Evolutionary conservation across 2,329 filamentous ascomycete genomes (phyloP).

Genomic region (Alternaria arborescens): DNA sequence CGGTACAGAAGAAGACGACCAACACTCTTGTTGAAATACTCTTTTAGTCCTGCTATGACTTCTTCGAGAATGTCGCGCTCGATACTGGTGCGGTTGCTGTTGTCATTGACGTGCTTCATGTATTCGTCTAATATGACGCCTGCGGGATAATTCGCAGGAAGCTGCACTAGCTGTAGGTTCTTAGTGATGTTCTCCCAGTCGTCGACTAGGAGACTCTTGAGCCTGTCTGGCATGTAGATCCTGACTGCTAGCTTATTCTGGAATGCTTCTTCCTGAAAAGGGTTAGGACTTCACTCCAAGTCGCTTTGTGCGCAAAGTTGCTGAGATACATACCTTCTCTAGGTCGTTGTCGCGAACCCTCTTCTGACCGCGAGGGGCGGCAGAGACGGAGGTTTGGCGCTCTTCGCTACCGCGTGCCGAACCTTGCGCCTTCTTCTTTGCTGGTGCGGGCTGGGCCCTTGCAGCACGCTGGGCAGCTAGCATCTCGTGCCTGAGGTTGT

Average conservation of each 20-base stretch:
- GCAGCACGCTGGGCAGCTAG: conserved; percentile 64
- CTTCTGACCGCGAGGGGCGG: conserved; percentile 72
- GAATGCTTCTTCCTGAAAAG: conserved; percentile 82
- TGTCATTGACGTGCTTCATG: conserved; percentile 73
- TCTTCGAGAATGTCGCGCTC: conserved; percentile 90
- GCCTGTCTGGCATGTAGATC: conserved; percentile 83
- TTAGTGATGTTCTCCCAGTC: conserved; percentile 99
- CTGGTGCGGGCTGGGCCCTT: conserved; percentile 53
- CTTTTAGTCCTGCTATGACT: conserved; percentile 82
- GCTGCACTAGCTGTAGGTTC: conserved; percentile 85
- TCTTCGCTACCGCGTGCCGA: conserved; percentile 81
- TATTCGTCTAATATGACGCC: conserved; percentile 84
- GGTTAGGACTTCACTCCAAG: background rate
- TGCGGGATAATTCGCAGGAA: conserved; percentile 81
- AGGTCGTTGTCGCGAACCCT: conserved; percentile 82
- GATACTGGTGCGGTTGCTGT: conserved; percentile 66
- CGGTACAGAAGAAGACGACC: conserved; percentile 91
- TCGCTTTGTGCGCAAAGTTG: background rate
- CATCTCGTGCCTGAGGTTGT: conserved; percentile 74
- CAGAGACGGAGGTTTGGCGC: conserved; percentile 66
- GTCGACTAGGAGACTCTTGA: conserved; percentile 93
- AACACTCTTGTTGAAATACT: conserved; percentile 93
- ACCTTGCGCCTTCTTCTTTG: conserved; percentile 66
- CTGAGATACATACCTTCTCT: conserved; percentile 69
- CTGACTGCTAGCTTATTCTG: conserved; percentile 84